Evolutionary conservation across 495 filamentous ascomycete species (phyloP).

Genomic region (Aspergillus leporis): DNA sequence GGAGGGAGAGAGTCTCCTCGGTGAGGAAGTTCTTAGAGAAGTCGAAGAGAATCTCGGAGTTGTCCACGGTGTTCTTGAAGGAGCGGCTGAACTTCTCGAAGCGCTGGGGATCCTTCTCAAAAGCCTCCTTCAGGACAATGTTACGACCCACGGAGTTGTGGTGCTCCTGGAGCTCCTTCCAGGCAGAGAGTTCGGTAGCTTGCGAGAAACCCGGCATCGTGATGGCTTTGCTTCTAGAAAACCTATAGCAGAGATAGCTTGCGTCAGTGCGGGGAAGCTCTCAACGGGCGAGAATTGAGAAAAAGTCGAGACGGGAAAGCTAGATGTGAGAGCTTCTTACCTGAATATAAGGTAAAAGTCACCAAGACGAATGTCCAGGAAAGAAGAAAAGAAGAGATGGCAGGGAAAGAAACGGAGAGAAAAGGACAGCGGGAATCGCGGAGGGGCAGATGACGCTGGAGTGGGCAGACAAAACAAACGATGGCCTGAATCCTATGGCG

Average conservation of each 20-base stretch:
- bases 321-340: constrained; percentile 6
- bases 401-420: constrained; percentile 19
- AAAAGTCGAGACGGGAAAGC: constrained; percentile 7
- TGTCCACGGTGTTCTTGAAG: constrained; percentile 77
- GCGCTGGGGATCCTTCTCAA: constrained; percentile 82
- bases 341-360: constrained; percentile 9
- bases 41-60: constrained; percentile 88
- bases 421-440: constrained; percentile 16
- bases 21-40: constrained; percentile 99
- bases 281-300: constrained; percentile 3
- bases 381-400: constrained; percentile 8
- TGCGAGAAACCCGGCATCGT: constrained; percentile 66
- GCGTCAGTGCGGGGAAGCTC: constrained; percentile 40
- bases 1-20: constrained; percentile 82
- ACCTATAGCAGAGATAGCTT: constrained; percentile 16
- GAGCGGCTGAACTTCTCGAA: constrained; percentile 87
- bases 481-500: constrained; percentile 22
- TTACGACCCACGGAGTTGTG: constrained; percentile 78
- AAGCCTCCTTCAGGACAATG: constrained; percentile 90
- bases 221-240: constrained; percentile 17
- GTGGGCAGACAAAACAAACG: constrained; percentile 6
- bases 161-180: constrained; percentile 87
- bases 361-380: constrained; percentile 10
- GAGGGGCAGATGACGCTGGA: constrained; percentile 23
- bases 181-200: constrained; percentile 77